phyloP scores from a whole-genome alignment of 2,329 filamentous ascomycete species.

The Aspergillus sp. region DNA sequence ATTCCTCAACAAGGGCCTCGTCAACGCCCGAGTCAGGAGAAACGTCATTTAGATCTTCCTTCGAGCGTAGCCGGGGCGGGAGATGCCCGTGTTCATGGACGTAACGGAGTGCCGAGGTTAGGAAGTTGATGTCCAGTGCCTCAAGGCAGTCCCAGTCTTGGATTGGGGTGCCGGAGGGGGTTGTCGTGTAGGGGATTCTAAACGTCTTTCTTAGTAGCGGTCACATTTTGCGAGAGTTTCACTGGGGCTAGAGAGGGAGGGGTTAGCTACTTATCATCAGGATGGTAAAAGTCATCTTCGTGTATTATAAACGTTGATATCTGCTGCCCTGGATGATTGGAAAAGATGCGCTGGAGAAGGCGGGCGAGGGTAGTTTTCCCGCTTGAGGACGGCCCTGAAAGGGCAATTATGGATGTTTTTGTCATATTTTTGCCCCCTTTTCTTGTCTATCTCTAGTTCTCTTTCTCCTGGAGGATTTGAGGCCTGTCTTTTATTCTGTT shows the following conservation, averaged over 20 bases:
- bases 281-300: conserved; percentile 92
- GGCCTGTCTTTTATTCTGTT: background rate
- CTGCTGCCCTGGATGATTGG: conserved; percentile 27
- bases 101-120: conserved; percentile 67
- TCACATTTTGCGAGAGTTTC: too few relatives aligned
- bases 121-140: conserved; percentile 69
- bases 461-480: background rate
- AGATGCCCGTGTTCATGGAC: conserved; percentile 65
- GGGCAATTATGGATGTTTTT: conserved; percentile 64
- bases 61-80: conserved; percentile 53
- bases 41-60: conserved; percentile 59
- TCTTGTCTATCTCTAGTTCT: background rate
- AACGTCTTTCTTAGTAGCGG: conserved; percentile 6
- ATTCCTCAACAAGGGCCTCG: conserved; percentile 23
- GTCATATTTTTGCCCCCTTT: background rate
- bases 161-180: conserved; percentile 56
- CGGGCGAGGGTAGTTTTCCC: conserved; percentile 94
- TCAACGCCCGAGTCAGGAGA: conserved; percentile 42
- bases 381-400: conserved; percentile 87
- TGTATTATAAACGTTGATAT: conserved; percentile 71
- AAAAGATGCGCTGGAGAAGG: conserved; percentile 78
- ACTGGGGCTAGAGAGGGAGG: background rate
- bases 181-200: conserved; percentile 48
- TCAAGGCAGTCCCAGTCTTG: conserved; percentile 91
- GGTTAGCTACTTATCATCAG: conserved; percentile 65